These are phyloP conservation scores for Ophiostoma sp. DNA, from an alignment of 2,329 filamentous ascomycete genomes.

Conservation along the genomic window DNA sequence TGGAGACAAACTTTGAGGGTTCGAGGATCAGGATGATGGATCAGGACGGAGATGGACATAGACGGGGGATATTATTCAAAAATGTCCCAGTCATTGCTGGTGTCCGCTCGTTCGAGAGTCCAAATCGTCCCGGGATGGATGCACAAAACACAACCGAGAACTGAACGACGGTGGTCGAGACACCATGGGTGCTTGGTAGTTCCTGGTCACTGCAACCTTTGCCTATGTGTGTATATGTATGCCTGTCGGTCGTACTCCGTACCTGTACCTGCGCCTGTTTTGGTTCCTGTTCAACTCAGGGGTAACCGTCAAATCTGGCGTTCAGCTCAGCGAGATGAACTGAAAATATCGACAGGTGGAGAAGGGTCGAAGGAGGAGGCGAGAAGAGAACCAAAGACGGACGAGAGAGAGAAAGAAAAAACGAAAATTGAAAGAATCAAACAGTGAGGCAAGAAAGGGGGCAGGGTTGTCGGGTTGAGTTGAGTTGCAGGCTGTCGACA, in stretches of 20 bases:
- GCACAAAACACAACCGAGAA: constrained; percentile 2
- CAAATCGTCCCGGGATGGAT: not conserved
- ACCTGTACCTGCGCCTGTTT: not conserved
- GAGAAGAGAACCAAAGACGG: not conserved
- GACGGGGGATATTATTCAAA: not conserved
- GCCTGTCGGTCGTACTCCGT: not conserved
- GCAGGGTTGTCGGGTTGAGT: not conserved
- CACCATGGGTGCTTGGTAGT: not conserved
- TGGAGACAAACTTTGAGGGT: not conserved
- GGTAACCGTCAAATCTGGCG: not conserved
- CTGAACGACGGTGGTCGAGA: not conserved
- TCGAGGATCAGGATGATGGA: not conserved
- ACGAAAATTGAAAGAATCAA: no score
- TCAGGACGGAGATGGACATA: not conserved
- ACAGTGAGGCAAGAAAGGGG: not conserved
- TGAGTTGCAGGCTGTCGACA: not conserved
- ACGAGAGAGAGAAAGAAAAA: not conserved
- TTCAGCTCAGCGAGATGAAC: not conserved
- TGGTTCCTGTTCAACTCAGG: not conserved
- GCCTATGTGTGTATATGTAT: no score
- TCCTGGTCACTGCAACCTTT: not conserved
- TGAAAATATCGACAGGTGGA: not conserved
- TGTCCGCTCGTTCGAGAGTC: not conserved
- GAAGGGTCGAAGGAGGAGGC: not conserved
- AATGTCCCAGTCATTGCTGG: not conserved